Evolutionary conservation across 176 grass and related monocot genomes (phyloP).

Genomic region (Melocanna baccifera): DNA sequence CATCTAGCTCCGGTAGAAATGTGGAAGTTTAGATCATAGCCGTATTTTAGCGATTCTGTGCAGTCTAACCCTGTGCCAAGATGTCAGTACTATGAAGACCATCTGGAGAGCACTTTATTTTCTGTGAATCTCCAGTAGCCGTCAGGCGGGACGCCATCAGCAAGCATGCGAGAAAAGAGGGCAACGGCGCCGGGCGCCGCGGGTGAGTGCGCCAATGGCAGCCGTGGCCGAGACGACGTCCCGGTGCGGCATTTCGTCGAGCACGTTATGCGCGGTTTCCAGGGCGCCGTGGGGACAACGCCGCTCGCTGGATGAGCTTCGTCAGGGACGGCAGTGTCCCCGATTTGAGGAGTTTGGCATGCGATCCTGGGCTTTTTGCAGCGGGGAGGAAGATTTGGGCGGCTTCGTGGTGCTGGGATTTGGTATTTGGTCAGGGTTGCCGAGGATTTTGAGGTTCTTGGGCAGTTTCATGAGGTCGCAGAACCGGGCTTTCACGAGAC

Average conservation of each 20-base stretch:
- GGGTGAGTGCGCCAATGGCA: conserved; percentile 53
- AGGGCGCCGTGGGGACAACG: neutral
- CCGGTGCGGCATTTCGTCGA: conserved; percentile 64
- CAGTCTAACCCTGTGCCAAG: neutral
- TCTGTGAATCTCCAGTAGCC: neutral
- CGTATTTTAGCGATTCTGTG: neutral
- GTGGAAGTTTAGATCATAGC: no score
- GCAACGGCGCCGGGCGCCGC: conserved; percentile 39
- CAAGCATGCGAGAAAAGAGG: conserved; percentile 49
- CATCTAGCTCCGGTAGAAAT: no score
- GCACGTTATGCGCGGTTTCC: conserved; percentile 19
- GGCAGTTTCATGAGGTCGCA: neutral
- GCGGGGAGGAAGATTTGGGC: neutral
- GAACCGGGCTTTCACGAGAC: neutral
- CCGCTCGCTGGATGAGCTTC: neutral
- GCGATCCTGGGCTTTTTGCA: conserved; percentile 24
- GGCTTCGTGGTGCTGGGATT: neutral
- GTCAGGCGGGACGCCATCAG: conserved; percentile 45
- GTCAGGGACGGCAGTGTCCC: neutral
- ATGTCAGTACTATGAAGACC: neutral
- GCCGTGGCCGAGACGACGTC: conserved; percentile 62
- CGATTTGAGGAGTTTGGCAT: conserved; percentile 17
- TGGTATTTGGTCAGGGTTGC: neutral
- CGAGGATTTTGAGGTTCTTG: neutral
- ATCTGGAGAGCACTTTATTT: neutral